These are phyloP conservation scores for Trichocladium antarcticum DNA, from an alignment of 495 filamentous ascomycete genomes.

Conservation along the genomic window DNA sequence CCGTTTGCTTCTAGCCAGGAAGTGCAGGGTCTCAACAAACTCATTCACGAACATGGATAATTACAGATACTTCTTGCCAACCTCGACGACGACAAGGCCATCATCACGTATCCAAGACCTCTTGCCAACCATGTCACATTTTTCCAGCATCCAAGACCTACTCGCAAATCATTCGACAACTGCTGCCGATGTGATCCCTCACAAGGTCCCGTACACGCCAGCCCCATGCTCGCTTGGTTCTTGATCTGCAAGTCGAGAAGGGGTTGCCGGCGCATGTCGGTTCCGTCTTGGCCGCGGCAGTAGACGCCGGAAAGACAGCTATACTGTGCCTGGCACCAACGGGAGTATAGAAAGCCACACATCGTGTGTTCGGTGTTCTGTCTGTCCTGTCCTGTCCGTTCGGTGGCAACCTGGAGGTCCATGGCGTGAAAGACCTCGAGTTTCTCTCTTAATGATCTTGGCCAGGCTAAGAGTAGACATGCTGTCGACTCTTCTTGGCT, in stretches of 20 bases:
- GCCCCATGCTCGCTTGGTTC: constrained; percentile 28
- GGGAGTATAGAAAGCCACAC: constrained; percentile 10
- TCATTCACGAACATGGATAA: too few species aligned
- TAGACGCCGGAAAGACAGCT: constrained; percentile 7
- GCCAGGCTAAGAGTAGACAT: neutral
- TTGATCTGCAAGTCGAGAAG: constrained; percentile 35
- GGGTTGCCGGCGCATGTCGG: constrained; percentile 33
- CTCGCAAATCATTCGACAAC: constrained; percentile 32
- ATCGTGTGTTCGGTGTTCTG: neutral
- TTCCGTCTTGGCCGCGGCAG: constrained; percentile 25
- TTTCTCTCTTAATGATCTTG: too few species aligned
- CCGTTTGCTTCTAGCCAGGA: too few species aligned
- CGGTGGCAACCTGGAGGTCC: too few species aligned
- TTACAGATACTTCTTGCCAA: too few species aligned
- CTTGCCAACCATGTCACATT: too few species aligned
- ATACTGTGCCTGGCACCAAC: constrained; percentile 5
- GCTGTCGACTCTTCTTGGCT: neutral
- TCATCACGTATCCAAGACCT: too few species aligned
- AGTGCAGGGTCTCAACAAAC: too few species aligned
- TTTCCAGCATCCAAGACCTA: too few species aligned
- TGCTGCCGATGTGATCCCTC: constrained; percentile 36
- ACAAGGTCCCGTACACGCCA: constrained; percentile 35
- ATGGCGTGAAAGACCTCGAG: too few species aligned
- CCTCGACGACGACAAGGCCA: too few species aligned
- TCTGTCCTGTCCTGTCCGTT: too few species aligned